Evolutionary conservation across 1,284 basidiomycete species (phyloP).

Genomic region (Rhodofomes roseus): DNA sequence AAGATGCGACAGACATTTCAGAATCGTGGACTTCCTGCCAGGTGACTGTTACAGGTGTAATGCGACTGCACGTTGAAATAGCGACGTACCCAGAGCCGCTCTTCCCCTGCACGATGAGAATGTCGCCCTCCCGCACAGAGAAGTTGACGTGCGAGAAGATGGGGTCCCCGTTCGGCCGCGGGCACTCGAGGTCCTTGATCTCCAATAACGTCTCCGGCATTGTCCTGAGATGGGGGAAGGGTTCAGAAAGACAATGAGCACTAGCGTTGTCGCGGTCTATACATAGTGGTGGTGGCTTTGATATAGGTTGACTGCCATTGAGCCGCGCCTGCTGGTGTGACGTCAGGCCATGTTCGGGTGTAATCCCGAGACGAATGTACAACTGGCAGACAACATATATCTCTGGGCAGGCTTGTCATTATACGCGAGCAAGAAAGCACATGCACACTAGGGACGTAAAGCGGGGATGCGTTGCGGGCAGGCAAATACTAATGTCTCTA

Average conservation of each 20-base stretch:
- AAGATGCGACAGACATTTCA: conserved; percentile 82
- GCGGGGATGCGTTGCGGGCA: conserved; percentile 5
- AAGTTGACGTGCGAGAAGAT: conserved; percentile 61
- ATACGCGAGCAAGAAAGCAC: neutral
- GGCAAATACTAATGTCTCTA: conserved; percentile 3
- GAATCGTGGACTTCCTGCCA: conserved; percentile 70
- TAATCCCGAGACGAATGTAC: too few species aligned
- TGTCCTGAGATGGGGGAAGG: neutral
- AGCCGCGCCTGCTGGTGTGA: neutral
- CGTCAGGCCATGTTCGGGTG: neutral
- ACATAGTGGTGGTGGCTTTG: neutral
- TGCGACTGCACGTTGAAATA: too few species aligned
- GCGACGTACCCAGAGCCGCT: conserved; percentile 61
- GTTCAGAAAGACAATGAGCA: neutral
- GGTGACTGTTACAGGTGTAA: neutral
- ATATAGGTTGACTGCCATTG: neutral
- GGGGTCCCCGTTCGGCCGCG: conserved; percentile 37
- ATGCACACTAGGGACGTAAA: neutral
- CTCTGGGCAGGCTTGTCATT: neutral
- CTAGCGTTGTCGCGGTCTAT: neutral
- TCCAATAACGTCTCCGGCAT: conserved; percentile 36
- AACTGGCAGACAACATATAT: neutral
- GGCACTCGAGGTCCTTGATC: conserved; percentile 40
- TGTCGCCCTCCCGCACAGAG: conserved; percentile 62
- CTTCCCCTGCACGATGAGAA: conserved; percentile 70